A percentile compares a stretch with the other conserved stretches of the same genome.
Evolutionary conservation across 257 asterid species (phyloP).

Genomic region (Eucommia ulmoides): DNA sequence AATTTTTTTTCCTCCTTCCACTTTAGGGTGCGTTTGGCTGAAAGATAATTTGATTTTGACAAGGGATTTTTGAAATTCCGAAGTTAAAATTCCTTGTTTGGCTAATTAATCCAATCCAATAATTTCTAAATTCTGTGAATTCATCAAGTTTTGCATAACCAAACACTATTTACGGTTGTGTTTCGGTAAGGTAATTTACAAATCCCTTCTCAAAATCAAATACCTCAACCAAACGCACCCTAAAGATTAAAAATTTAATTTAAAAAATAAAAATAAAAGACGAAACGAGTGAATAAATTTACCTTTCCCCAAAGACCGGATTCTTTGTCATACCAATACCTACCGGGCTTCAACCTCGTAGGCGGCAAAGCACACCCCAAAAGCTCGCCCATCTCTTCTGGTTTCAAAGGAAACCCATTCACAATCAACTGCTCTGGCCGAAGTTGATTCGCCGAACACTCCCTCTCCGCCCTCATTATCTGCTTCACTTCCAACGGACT

Average conservation of each 20-base stretch:
- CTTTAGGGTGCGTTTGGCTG: too few species aligned
- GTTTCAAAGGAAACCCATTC: constrained; percentile 65
- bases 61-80: too few species aligned
- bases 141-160: too few species aligned
- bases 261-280: constrained; percentile 1
- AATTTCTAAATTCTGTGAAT: too few species aligned
- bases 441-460: constrained; percentile 84
- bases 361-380: constrained; percentile 78
- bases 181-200: too few species aligned
- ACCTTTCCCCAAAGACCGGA: constrained; percentile 98
- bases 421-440: constrained; percentile 87
- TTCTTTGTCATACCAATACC: constrained; percentile 94
- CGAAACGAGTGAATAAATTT: constrained; percentile 6
- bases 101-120: too few species aligned
- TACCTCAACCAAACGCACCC: too few species aligned
- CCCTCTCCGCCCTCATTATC: constrained; percentile 79
- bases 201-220: too few species aligned
- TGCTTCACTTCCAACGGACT: constrained; percentile 92
- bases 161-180: too few species aligned
- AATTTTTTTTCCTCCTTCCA: neutral
- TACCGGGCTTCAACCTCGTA: constrained; percentile 73
- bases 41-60: too few species aligned
- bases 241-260: too few species aligned
- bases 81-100: too few species aligned
- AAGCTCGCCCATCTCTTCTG: constrained; percentile 78